Evolutionary conservation across 768 basidiomycete genomes (phyloP).

Genomic region (Lactarius evosmus): DNA sequence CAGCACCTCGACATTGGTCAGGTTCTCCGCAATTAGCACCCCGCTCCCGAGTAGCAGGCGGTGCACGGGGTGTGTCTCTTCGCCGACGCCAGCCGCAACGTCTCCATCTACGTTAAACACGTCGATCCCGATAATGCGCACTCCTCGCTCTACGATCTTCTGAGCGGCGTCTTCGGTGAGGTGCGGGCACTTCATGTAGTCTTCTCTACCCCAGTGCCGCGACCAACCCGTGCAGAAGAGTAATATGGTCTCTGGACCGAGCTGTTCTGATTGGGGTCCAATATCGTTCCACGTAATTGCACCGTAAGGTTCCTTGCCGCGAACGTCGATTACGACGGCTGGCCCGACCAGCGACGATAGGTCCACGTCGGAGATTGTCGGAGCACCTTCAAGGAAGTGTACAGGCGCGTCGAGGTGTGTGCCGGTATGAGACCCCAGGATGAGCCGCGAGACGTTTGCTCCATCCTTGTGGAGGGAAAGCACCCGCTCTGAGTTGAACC

Average conservation of each 20-base stretch:
- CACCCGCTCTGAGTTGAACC: slow-evolving; percentile 40
- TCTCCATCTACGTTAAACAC: slow-evolving; percentile 63
- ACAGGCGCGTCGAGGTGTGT: slow-evolving; percentile 79
- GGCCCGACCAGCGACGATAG: slow-evolving; percentile 52
- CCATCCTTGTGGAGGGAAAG: slow-evolving; percentile 45
- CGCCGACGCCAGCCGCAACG: slow-evolving; percentile 34
- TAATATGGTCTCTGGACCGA: slow-evolving; percentile 45
- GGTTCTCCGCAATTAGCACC: slow-evolving; percentile 67
- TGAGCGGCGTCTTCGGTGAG: slow-evolving; percentile 52
- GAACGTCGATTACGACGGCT: slow-evolving; percentile 55
- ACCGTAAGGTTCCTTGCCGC: slow-evolving; percentile 41
- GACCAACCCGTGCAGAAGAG: slow-evolving; percentile 72
- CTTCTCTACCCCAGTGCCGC: slow-evolving; percentile 45
- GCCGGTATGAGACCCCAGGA: slow-evolving; percentile 67
- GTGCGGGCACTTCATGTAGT: slow-evolving; percentile 64
- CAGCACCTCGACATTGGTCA: slow-evolving; percentile 52
- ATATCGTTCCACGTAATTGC: slow-evolving; percentile 56
- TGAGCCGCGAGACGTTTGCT: slow-evolving; percentile 49
- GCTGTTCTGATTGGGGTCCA: slow-evolving; percentile 36
- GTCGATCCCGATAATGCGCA: slow-evolving; percentile 60
- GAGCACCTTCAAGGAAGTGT: slow-evolving; percentile 61
- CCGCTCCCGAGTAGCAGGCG: slow-evolving; percentile 56
- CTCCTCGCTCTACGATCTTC: slow-evolving; percentile 48
- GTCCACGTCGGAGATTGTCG: slow-evolving; percentile 56
- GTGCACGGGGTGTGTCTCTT: slow-evolving; percentile 45